Evolutionary conservation across 257 asterid species (phyloP).

Genomic region (Ophiorrhiza pumila): DNA sequence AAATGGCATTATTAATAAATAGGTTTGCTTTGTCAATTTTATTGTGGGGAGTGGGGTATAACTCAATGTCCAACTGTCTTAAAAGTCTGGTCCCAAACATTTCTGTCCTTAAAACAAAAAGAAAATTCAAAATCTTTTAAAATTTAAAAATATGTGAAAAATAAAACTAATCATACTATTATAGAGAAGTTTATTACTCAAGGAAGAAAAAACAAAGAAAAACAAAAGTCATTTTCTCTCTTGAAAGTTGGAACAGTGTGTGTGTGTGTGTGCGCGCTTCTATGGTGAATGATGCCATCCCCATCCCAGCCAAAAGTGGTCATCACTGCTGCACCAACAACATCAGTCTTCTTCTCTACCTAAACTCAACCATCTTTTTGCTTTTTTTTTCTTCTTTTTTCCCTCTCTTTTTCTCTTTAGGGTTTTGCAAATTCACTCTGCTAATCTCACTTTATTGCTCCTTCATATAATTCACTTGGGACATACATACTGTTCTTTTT

Average conservation of each 20-base stretch:
- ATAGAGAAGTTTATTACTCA: not conserved
- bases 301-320: slow-evolving; percentile 35
- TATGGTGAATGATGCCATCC: slow-evolving; percentile 37
- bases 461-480: slow-evolving; percentile 14
- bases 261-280: not conserved
- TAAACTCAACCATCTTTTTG: slow-evolving; percentile 9
- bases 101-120: slow-evolving; percentile 1
- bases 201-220: not conserved
- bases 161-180: not conserved
- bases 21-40: slow-evolving; percentile 1
- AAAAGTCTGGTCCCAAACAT: slow-evolving; percentile 20
- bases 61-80: slow-evolving; percentile 8
- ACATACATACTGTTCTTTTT: not conserved
- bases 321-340: slow-evolving; percentile 27
- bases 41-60: slow-evolving; percentile 14
- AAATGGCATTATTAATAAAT: too few relatives aligned
- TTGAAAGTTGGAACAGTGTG: slow-evolving; percentile 23
- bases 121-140: not conserved
- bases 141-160: not conserved
- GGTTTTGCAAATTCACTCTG: slow-evolving; percentile 12
- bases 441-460: not conserved
- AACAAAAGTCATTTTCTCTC: slow-evolving; percentile 15
- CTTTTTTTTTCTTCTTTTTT: slow-evolving; percentile 9
- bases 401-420: slow-evolving; percentile 12
- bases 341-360: slow-evolving; percentile 32